A percentile compares a stretch with the other conserved stretches of the same genome.
Evolutionary conservation across 768 basidiomycete genomes (phyloP).

Genomic region (Rhodotorula babjevae): DNA sequence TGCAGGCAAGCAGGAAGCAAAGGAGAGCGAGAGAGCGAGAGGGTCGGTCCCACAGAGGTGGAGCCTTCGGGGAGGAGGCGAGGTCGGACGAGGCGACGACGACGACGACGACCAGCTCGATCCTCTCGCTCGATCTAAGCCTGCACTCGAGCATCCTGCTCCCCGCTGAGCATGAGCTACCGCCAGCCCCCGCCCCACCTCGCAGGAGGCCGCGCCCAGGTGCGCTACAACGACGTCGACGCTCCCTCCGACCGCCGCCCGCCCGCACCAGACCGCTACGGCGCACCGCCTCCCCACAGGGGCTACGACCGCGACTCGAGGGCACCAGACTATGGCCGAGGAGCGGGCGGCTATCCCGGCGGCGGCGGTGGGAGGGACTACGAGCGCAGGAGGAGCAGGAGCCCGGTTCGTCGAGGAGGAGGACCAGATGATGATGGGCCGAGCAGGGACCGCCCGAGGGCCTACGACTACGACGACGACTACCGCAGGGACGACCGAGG

Average conservation of each 20-base stretch:
- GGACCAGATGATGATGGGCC: neutral
- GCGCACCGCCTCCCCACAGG: too few species aligned
- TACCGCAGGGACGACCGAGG: constrained; percentile 6
- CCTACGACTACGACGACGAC: constrained; percentile 17
- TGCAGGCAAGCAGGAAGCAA: too few species aligned
- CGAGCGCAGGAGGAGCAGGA: constrained; percentile 24
- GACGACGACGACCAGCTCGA: too few species aligned
- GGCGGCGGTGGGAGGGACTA: neutral
- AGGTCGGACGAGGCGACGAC: too few species aligned
- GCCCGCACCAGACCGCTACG: neutral
- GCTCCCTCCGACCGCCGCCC: neutral
- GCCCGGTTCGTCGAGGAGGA: neutral
- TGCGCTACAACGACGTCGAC: constrained; percentile 6
- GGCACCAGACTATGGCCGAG: too few species aligned
- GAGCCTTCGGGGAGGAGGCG: too few species aligned
- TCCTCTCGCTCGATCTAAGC: too few species aligned
- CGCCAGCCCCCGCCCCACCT: neutral
- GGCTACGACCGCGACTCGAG: neutral
- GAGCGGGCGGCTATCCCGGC: too few species aligned
- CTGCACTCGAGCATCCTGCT: too few species aligned
- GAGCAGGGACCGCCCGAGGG: neutral
- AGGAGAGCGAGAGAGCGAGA: too few species aligned
- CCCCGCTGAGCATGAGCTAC: neutral
- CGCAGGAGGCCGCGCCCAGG: neutral
- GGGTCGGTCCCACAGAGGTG: too few species aligned